These are phyloP conservation scores for Bathelium albidoporum DNA, from an alignment of 495 filamentous ascomycete genomes.

Conservation along the genomic window DNA sequence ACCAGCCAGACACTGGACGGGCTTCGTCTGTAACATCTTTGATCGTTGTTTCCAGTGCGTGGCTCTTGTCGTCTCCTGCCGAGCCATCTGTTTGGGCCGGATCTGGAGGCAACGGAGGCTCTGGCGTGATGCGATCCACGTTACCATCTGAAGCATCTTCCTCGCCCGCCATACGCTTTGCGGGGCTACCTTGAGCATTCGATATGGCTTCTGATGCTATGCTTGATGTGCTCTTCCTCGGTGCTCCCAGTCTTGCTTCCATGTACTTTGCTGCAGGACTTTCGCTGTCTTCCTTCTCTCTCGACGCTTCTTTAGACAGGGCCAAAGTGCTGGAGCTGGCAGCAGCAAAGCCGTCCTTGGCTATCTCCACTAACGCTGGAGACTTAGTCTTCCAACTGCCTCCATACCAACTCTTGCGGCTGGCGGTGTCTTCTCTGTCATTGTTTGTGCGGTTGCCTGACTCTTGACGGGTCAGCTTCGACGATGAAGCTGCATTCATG, in stretches of 20 bases:
- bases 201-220: background rate
- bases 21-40: background rate
- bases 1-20: conserved; percentile 15
- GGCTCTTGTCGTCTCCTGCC: background rate
- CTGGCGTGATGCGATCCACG: background rate
- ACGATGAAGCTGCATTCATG: background rate
- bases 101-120: background rate
- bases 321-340: background rate
- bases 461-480: background rate
- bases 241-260: background rate
- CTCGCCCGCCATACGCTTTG: background rate
- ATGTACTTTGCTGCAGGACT: conserved; percentile 1
- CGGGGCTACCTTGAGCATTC: background rate
- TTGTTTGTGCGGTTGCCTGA: background rate
- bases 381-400: background rate
- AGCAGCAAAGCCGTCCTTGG: background rate
- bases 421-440: background rate
- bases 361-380: background rate
- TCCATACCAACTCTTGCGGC: background rate
- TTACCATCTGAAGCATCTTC: background rate
- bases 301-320: background rate
- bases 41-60: conserved; percentile 3
- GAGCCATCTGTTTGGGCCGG: background rate
- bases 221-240: background rate
- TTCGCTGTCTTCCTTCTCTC: background rate